Evolutionary conservation across 108 stramenopile species (phyloP).

Genomic region (Cyclotella kingstonii): DNA sequence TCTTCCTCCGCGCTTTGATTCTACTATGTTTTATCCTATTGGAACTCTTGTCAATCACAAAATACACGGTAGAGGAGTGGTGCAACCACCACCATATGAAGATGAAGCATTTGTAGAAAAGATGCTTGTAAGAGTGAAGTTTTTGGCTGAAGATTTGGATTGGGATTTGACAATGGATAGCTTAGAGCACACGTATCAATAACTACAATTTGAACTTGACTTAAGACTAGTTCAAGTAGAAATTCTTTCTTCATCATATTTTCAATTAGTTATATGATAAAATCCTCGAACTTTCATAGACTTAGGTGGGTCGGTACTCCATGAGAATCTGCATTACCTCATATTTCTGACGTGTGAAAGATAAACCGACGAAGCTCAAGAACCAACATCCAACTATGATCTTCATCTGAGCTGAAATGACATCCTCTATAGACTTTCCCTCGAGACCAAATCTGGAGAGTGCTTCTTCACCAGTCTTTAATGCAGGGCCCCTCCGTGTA

Average conservation of each 20-base stretch:
- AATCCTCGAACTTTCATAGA: no score
- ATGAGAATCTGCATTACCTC: conserved; percentile 50
- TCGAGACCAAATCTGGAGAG: conserved; percentile 75
- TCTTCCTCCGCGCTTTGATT: conserved; percentile 47
- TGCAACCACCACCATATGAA: conserved; percentile 49
- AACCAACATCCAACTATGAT: conserved; percentile 71
- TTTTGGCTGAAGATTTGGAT: conserved; percentile 9
- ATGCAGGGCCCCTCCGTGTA: conserved; percentile 73
- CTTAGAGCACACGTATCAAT: conserved; percentile 20
- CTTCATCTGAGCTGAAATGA: conserved; percentile 57
- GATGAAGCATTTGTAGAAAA: conserved; percentile 40
- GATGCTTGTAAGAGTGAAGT: conserved; percentile 42
- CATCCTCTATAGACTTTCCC: conserved; percentile 48
- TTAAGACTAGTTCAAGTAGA: no score
- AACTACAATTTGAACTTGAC: no score
- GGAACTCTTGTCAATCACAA: conserved; percentile 62
- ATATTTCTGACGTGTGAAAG: conserved; percentile 69
- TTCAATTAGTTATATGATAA: no score
- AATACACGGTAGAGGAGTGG: conserved; percentile 59
- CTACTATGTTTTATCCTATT: conserved; percentile 73
- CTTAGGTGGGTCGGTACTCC: not conserved
- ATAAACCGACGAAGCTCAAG: conserved; percentile 69
- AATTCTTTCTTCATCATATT: no score
- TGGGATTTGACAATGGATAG: conserved; percentile 34
- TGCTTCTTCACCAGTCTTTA: conserved; percentile 77